Conservation (phyloP, 352 stramenopile genomes). For the Pythium phragmiticola region DNA sequence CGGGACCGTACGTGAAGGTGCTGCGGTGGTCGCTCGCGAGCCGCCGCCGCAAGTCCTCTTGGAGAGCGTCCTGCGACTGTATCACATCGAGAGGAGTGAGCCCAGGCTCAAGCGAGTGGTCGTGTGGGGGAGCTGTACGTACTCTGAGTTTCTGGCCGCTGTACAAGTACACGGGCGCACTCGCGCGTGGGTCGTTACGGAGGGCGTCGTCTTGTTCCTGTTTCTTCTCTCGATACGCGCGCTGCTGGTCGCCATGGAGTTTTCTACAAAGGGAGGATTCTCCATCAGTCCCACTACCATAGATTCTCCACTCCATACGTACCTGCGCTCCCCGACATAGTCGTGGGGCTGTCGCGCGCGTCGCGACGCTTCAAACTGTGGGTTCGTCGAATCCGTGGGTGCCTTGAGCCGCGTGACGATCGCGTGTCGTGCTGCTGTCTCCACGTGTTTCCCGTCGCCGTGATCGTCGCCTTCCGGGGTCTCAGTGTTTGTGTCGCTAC, state of each 20-base stretch:
- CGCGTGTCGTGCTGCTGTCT: background rate
- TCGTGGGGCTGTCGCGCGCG: slow-evolving; percentile 51
- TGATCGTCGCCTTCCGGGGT: background rate
- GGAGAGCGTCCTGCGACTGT: slow-evolving; percentile 80
- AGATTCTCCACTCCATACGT: background rate
- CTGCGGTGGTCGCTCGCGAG: slow-evolving; percentile 54
- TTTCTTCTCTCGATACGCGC: slow-evolving; percentile 43
- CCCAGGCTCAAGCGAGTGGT: background rate
- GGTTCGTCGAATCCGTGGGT: slow-evolving; percentile 70
- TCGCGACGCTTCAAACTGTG: slow-evolving; percentile 54
- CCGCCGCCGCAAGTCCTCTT: slow-evolving; percentile 70
- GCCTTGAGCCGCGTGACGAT: slow-evolving; percentile 50
- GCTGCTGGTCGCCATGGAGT: slow-evolving; percentile 30
- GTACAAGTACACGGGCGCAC: slow-evolving; percentile 76
- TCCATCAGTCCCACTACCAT: background rate
- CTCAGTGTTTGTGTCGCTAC: background rate
- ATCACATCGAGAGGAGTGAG: background rate
- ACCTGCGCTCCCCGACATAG: slow-evolving; percentile 48
- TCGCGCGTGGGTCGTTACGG: background rate
- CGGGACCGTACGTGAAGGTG: slow-evolving; percentile 85
- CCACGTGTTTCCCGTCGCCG: background rate
- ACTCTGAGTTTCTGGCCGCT: slow-evolving; percentile 84
- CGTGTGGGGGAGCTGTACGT: background rate
- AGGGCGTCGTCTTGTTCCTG: slow-evolving; percentile 31
- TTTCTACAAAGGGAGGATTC: slow-evolving; percentile 17